phyloP scores from a whole-genome alignment of 2,329 filamentous ascomycete genomes.

The Aureobasidium lini region DNA sequence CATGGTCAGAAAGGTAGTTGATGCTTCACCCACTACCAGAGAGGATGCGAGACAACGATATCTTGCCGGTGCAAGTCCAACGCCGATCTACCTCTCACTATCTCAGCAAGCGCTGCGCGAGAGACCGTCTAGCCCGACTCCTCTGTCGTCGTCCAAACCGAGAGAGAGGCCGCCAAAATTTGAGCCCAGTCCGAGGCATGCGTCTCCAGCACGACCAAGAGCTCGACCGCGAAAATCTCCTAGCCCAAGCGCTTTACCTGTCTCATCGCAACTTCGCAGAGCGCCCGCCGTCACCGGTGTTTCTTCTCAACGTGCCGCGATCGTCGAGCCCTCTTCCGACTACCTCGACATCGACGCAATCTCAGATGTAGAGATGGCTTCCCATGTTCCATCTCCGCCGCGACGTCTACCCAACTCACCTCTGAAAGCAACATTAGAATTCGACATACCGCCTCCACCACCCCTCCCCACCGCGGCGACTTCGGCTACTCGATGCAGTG shows the following conservation, averaged over 20 bases:
- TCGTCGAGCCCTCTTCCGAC: conserved; percentile 7
- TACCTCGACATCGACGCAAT: conserved; percentile 23
- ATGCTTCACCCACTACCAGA: neutral
- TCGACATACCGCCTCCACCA: conserved; percentile 6
- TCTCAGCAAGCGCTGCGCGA: neutral
- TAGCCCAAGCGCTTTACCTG: neutral
- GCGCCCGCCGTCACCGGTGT: neutral
- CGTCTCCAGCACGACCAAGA: neutral
- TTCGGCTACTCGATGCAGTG: neutral
- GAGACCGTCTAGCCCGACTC: neutral
- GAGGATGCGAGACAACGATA: neutral
- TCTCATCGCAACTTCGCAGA: neutral
- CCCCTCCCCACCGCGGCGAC: neutral
- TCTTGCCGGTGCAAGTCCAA: neutral
- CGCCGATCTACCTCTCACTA: neutral
- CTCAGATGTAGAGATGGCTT: conserved; percentile 25
- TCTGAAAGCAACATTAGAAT: neutral
- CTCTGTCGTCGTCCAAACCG: conserved; percentile 10
- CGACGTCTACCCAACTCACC: conserved; percentile 14
- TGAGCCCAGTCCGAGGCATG: neutral
- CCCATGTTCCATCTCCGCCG: conserved; percentile 26
- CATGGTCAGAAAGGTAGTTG: neutral
- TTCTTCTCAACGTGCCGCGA: neutral
- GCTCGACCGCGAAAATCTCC: neutral
- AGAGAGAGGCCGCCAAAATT: conserved; percentile 17